phyloP scores from a whole-genome alignment of 352 stramenopile genomes.

The Globisporangium rhizosaccharum region DNA sequence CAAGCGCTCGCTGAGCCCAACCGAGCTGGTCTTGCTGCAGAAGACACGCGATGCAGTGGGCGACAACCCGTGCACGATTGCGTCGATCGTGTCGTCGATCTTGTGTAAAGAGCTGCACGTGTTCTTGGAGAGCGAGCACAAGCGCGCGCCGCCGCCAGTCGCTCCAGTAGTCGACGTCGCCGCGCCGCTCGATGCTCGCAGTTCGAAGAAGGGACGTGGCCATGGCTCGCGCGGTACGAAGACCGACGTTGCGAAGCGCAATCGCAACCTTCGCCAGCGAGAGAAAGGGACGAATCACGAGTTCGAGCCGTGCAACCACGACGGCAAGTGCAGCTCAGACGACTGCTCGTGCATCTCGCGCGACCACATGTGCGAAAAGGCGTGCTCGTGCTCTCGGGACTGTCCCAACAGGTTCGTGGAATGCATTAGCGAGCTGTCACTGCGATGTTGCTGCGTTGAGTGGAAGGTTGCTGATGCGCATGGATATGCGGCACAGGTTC shows the following conservation, averaged over 20 bases:
- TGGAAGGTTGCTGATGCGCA: not conserved
- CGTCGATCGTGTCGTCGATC: constrained; percentile 46
- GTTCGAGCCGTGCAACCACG: constrained; percentile 76
- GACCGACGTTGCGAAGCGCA: constrained; percentile 26
- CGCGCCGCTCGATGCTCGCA: not conserved
- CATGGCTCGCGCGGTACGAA: not conserved
- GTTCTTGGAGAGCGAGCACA: constrained; percentile 42
- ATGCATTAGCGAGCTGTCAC: constrained; percentile 1
- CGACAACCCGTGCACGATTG: constrained; percentile 66
- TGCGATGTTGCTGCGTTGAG: not conserved
- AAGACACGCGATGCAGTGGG: constrained; percentile 52
- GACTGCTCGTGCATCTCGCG: constrained; percentile 71
- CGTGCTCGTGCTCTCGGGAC: constrained; percentile 74
- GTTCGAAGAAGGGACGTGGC: constrained; percentile 1
- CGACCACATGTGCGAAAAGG: constrained; percentile 78
- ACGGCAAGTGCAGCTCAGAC: constrained; percentile 47
- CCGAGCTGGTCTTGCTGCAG: constrained; percentile 49
- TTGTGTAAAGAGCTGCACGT: constrained; percentile 47
- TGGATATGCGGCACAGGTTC: constrained; percentile 20
- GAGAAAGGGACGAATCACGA: constrained; percentile 60
- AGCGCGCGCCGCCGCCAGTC: constrained; percentile 3
- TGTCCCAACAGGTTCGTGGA: constrained; percentile 55
- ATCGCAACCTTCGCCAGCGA: constrained; percentile 55
- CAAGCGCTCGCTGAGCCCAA: constrained; percentile 15
- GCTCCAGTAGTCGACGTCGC: constrained; percentile 2